Conservation (phyloP, 352 stramenopile genomes). For the Poterioochromonas sp. region DNA sequence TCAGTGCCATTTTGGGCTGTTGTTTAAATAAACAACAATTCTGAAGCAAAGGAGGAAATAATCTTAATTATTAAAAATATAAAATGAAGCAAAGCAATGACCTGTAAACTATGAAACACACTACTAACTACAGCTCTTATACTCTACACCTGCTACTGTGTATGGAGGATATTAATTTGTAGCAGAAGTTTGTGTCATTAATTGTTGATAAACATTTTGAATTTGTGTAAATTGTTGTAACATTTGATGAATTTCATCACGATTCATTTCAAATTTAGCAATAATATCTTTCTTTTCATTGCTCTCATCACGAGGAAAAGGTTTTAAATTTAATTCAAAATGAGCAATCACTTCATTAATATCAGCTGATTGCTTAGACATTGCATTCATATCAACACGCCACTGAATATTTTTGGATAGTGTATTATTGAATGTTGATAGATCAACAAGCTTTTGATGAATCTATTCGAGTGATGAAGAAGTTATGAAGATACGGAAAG, state of each 20-base stretch:
- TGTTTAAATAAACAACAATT: no score
- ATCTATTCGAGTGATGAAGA: constrained; percentile 15
- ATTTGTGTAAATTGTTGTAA: not conserved
- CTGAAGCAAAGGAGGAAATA: no score
- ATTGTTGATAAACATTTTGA: not conserved
- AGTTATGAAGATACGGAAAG: not conserved
- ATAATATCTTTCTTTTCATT: not conserved
- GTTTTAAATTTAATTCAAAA: not conserved
- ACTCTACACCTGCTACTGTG: no score
- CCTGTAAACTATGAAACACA: no score
- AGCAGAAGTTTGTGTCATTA: no score
- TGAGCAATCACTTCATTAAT: not conserved
- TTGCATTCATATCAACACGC: constrained; percentile 21
- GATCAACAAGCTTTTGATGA: not conserved
- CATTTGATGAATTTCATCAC: not conserved
- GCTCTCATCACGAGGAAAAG: not conserved
- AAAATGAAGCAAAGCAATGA: no score
- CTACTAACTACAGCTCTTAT: no score
- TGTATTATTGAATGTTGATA: not conserved
- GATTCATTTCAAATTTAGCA: constrained; percentile 11
- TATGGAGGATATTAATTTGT: no score
- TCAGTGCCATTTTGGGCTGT: not conserved
- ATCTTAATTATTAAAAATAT: no score
- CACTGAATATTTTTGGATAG: not conserved
- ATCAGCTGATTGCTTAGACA: not conserved